Percentiles rank a stretch among this genome's conserved stretches.
phyloP scores from a whole-genome alignment of 2,329 filamentous ascomycete genomes.

The Clarireedia homoeocarpa region DNA sequence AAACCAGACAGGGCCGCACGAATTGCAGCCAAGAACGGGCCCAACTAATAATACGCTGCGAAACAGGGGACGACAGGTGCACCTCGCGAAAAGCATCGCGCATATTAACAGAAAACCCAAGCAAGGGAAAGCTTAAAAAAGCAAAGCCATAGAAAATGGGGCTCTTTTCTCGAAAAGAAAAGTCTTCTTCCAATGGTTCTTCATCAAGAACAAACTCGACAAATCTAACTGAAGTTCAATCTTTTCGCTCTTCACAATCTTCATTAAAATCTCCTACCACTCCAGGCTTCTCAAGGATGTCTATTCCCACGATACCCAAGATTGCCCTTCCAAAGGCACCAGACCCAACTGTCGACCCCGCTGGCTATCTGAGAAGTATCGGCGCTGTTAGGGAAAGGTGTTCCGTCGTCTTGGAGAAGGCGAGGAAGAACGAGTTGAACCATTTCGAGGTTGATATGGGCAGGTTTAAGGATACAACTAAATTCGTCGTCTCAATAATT shows the following conservation, averaged over 20 bases:
- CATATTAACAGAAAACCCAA: neutral
- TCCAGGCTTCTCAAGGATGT: slow-evolving; percentile 24
- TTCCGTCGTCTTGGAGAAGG: slow-evolving; percentile 53
- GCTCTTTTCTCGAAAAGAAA: slow-evolving; percentile 27
- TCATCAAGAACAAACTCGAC: slow-evolving; percentile 21
- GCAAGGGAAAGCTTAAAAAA: neutral
- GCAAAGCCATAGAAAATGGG: slow-evolving; percentile 20
- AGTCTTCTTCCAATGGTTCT: slow-evolving; percentile 18
- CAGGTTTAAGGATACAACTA: slow-evolving; percentile 60
- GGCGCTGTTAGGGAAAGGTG: slow-evolving; percentile 74
- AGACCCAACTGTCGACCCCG: slow-evolving; percentile 80
- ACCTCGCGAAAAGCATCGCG: neutral
- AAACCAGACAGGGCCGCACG: neutral
- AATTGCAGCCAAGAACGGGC: neutral
- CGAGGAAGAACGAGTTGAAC: slow-evolving; percentile 57
- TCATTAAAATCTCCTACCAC: slow-evolving; percentile 26
- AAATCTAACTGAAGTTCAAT: slow-evolving; percentile 19
- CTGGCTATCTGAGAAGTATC: slow-evolving; percentile 84
- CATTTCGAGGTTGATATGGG: slow-evolving; percentile 65
- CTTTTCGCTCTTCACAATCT: slow-evolving; percentile 15
- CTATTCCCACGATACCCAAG: slow-evolving; percentile 51
- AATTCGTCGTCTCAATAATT: slow-evolving; percentile 65
- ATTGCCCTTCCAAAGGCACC: slow-evolving; percentile 77
- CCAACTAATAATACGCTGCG: neutral
- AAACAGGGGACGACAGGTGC: neutral